A percentile compares a stretch with the other conserved stretches of the same genome.
Conservation (phyloP, 192 early-diverging fungal species). For the Gaertneriomyces semiglobifer region DNA sequence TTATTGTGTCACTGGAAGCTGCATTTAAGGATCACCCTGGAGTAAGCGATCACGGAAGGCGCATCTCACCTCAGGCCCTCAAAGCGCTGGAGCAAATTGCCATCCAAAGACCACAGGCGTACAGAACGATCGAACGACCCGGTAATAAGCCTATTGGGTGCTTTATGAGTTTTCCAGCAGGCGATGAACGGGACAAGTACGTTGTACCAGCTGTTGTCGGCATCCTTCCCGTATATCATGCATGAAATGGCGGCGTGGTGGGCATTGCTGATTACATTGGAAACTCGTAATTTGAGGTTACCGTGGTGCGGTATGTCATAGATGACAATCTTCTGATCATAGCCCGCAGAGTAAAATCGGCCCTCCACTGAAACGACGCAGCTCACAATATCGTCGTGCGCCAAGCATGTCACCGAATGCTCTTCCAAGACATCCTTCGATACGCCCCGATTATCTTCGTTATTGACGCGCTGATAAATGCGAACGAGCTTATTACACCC, state of each 20-base stretch:
- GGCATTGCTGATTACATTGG: slow-evolving; percentile 44
- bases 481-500: slow-evolving; percentile 54
- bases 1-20: slow-evolving; percentile 45
- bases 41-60: slow-evolving; percentile 3
- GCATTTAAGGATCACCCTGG: background rate
- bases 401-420: slow-evolving; percentile 36
- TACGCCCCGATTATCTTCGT: slow-evolving; percentile 38
- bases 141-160: slow-evolving; percentile 50
- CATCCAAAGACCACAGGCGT: slow-evolving; percentile 62
- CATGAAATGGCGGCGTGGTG: slow-evolving; percentile 63
- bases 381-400: slow-evolving; percentile 55
- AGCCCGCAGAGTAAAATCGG: slow-evolving; percentile 60
- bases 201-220: slow-evolving; percentile 57
- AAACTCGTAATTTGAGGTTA: slow-evolving; percentile 45
- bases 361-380: slow-evolving; percentile 57
- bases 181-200: background rate
- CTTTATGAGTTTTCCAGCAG: background rate
- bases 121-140: slow-evolving; percentile 60
- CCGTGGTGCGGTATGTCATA: slow-evolving; percentile 61
- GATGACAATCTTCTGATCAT: slow-evolving; percentile 58
- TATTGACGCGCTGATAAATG: slow-evolving; percentile 47
- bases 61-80: slow-evolving; percentile 45
- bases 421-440: slow-evolving; percentile 45
- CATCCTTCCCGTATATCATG: slow-evolving; percentile 61
- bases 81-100: slow-evolving; percentile 56